phyloP scores from a whole-genome alignment of 2,329 filamentous ascomycete species.

The Gremmenia infestans region DNA sequence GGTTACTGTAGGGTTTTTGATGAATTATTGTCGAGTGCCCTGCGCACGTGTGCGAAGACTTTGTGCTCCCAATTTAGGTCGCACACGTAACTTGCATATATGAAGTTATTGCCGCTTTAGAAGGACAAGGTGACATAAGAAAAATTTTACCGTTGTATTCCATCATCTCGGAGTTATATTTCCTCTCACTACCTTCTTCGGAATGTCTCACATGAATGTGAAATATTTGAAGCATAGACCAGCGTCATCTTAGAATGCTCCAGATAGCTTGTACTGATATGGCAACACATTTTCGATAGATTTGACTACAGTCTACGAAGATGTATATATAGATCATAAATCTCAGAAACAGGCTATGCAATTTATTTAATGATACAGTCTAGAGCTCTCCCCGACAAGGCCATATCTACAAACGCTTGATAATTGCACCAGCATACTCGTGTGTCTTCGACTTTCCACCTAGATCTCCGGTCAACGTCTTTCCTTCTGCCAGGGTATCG shows the following conservation, averaged over 20 bases:
- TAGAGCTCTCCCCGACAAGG: constrained; percentile 21
- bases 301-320: too few species aligned
- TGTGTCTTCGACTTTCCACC: constrained; percentile 94
- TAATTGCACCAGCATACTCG: constrained; percentile 92
- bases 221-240: too few species aligned
- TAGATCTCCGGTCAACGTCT: constrained; percentile 90
- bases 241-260: too few species aligned
- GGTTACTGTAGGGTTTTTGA: neutral
- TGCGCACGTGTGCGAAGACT: constrained; percentile 12
- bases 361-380: constrained; percentile 30
- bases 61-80: neutral
- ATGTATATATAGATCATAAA: neutral
- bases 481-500: constrained; percentile 91
- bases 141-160: too few species aligned
- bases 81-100: neutral
- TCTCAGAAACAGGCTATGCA: constrained; percentile 13
- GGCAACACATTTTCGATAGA: neutral
- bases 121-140: neutral
- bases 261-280: neutral
- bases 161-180: too few species aligned
- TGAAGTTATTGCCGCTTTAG: too few species aligned
- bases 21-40: constrained; percentile 2
- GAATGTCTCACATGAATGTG: too few species aligned
- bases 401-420: constrained; percentile 43
- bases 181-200: too few species aligned